A percentile compares a stretch with the other conserved stretches of the same genome.
phyloP scores from a whole-genome alignment of 2,329 filamentous ascomycete genomes.

The Dichotomopilus funicola region DNA sequence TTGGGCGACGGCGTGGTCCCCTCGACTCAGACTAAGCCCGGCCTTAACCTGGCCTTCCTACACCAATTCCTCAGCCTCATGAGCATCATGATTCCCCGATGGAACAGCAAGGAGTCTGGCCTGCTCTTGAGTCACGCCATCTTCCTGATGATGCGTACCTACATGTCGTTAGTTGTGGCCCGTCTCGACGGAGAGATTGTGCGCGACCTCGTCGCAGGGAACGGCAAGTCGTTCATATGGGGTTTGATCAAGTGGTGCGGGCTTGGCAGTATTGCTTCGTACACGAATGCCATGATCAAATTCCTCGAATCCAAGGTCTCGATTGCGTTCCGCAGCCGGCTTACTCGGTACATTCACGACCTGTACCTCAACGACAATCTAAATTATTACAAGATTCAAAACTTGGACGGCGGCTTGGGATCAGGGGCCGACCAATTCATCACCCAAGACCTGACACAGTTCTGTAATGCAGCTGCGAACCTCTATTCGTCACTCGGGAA shows the following conservation, averaged over 20 bases:
- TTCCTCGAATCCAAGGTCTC: conserved; percentile 96
- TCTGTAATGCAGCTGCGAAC: conserved; percentile 86
- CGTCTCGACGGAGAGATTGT: conserved; percentile 94
- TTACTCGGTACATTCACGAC: conserved; percentile 96
- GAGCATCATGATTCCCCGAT: conserved; percentile 95
- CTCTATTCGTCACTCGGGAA: conserved; percentile 97
- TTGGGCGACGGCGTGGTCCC: conserved; percentile 71
- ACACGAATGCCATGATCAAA: conserved; percentile 99
- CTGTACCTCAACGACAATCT: conserved; percentile 90
- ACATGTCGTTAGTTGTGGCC: conserved; percentile 87
- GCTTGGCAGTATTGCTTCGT: conserved; percentile 86
- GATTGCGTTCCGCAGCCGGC: conserved; percentile 89
- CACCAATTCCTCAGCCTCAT: conserved; percentile 94
- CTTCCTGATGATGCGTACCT: conserved; percentile 87
- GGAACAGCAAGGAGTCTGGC: conserved; percentile 92
- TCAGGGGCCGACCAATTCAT: conserved; percentile 95
- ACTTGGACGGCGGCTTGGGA: conserved; percentile 86
- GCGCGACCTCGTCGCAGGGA: conserved; percentile 88
- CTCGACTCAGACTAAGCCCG: conserved; percentile 84
- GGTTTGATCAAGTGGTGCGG: conserved; percentile 94
- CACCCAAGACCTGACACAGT: conserved; percentile 90
- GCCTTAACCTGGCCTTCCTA: conserved; percentile 88
- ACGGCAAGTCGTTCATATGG: conserved; percentile 80
- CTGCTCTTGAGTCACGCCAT: conserved; percentile 80
- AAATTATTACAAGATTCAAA: conserved; percentile 93